phyloP scores from a whole-genome alignment of 495 filamentous ascomycete species.

The Aspergillus ostianus region DNA sequence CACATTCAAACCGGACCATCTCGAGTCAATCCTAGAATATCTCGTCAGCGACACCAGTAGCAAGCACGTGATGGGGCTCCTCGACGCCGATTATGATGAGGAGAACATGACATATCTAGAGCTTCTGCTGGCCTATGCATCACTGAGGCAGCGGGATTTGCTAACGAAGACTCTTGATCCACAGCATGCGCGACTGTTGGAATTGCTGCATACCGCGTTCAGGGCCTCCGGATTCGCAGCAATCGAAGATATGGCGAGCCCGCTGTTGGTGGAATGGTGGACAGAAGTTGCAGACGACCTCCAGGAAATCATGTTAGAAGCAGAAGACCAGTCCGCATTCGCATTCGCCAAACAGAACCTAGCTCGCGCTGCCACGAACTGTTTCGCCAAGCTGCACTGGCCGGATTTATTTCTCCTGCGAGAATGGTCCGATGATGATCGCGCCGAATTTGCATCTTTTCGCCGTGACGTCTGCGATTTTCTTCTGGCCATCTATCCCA shows the following conservation, averaged over 20 bases:
- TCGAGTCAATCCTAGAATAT: slow-evolving; percentile 28
- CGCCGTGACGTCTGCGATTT: slow-evolving; percentile 81
- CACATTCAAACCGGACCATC: slow-evolving; percentile 21
- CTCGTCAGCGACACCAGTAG: slow-evolving; percentile 36
- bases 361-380: slow-evolving; percentile 35
- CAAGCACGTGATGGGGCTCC: slow-evolving; percentile 41
- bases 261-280: slow-evolving; percentile 83
- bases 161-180: slow-evolving; percentile 29
- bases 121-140: slow-evolving; percentile 65
- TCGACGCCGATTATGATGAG: slow-evolving; percentile 59
- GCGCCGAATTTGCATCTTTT: slow-evolving; percentile 70
- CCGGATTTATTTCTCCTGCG: slow-evolving; percentile 28
- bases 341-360: slow-evolving; percentile 34
- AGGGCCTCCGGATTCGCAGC: slow-evolving; percentile 70
- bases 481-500: slow-evolving; percentile 69
- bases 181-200: slow-evolving; percentile 40
- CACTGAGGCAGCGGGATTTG: slow-evolving; percentile 30
- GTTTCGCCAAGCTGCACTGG: slow-evolving; percentile 42
- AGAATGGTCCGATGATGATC: slow-evolving; percentile 70
- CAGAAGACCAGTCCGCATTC: slow-evolving; percentile 23
- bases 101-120: slow-evolving; percentile 68
- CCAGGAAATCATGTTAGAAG: slow-evolving; percentile 30
- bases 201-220: slow-evolving; percentile 60
- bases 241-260: slow-evolving; percentile 74
- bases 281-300: slow-evolving; percentile 48